A percentile compares a stretch with the other conserved stretches of the same genome.
These are phyloP conservation scores for Cercospora sesami DNA, from an alignment of 2,329 filamentous ascomycete genomes.

Conservation along the genomic window DNA sequence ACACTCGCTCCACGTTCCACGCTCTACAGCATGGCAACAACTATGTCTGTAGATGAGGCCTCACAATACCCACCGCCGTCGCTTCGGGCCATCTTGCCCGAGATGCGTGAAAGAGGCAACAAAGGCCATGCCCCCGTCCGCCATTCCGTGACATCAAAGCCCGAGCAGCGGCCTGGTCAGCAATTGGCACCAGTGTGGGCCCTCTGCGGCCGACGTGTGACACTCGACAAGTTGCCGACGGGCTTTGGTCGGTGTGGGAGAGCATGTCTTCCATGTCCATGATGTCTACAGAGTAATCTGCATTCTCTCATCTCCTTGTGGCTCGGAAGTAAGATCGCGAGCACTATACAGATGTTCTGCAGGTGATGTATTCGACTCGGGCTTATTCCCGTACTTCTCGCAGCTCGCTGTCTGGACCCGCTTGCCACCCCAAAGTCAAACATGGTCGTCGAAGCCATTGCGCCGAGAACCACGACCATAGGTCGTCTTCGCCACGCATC, in stretches of 20 bases:
- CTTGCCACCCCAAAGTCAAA: slow-evolving; percentile 1
- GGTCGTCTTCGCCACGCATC: neutral
- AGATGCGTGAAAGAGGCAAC: slow-evolving; percentile 6
- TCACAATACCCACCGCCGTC: neutral
- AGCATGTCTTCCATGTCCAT: slow-evolving; percentile 2
- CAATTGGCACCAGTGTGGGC: neutral
- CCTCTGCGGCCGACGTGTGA: neutral
- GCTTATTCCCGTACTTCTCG: slow-evolving; percentile 6
- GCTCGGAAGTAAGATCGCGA: neutral
- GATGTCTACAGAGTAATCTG: neutral
- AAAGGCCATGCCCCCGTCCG: neutral
- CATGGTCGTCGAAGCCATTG: slow-evolving; percentile 1
- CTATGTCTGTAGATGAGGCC: neutral
- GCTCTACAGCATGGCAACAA: neutral
- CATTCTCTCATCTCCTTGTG: neutral
- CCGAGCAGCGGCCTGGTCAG: slow-evolving; percentile 10
- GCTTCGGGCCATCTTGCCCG: slow-evolving; percentile 10
- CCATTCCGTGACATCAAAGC: slow-evolving; percentile 7
- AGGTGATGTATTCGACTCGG: neutral
- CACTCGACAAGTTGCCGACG: slow-evolving; percentile 2
- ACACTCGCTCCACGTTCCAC: neutral
- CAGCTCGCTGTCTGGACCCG: neutral
- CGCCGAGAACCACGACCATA: neutral
- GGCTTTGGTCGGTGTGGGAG: neutral
- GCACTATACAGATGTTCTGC: neutral